These are phyloP conservation scores for Podaxis sp. DNA, from an alignment of 768 basidiomycete genomes.

Conservation along the genomic window DNA sequence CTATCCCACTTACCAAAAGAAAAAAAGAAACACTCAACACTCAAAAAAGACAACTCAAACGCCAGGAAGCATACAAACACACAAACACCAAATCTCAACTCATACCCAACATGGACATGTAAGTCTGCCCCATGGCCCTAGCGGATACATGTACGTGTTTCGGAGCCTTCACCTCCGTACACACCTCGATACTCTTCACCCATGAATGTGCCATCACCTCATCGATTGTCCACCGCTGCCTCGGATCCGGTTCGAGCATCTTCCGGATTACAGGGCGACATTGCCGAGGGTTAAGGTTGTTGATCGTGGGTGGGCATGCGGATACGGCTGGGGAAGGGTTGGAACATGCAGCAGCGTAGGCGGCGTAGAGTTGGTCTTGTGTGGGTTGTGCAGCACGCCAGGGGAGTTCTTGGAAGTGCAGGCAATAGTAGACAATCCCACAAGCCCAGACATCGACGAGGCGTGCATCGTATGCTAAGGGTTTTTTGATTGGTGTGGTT, in stretches of 20 bases:
- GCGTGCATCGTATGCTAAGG: conserved; percentile 95
- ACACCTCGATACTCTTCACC: conserved; percentile 82
- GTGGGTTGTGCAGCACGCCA: conserved; percentile 90
- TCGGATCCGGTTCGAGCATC: conserved; percentile 96
- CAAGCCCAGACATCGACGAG: conserved; percentile 98
- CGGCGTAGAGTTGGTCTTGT: conserved; percentile 74
- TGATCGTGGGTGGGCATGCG: conserved; percentile 67
- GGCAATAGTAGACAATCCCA: conserved; percentile 97
- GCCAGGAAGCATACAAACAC: not conserved
- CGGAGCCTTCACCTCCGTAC: conserved; percentile 62
- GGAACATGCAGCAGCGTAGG: conserved; percentile 65
- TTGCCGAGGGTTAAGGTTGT: conserved; percentile 83
- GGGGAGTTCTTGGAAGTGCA: conserved; percentile 96
- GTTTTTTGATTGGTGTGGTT: not conserved
- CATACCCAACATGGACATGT: conserved; percentile 28
- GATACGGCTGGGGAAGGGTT: conserved; percentile 45
- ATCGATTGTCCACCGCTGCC: conserved; percentile 72
- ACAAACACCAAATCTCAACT: not conserved
- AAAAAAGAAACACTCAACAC: not conserved
- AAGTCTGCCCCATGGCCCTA: conserved; percentile 54
- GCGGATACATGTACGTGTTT: conserved; percentile 74
- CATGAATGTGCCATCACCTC: conserved; percentile 78
- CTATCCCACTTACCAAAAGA: not conserved
- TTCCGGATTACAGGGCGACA: conserved; percentile 81
- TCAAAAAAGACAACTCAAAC: not conserved